A percentile compares a stretch with the other conserved stretches of the same genome.
Evolutionary conservation across 1,284 basidiomycete species (phyloP).

Genomic region (Mycena citricolor): DNA sequence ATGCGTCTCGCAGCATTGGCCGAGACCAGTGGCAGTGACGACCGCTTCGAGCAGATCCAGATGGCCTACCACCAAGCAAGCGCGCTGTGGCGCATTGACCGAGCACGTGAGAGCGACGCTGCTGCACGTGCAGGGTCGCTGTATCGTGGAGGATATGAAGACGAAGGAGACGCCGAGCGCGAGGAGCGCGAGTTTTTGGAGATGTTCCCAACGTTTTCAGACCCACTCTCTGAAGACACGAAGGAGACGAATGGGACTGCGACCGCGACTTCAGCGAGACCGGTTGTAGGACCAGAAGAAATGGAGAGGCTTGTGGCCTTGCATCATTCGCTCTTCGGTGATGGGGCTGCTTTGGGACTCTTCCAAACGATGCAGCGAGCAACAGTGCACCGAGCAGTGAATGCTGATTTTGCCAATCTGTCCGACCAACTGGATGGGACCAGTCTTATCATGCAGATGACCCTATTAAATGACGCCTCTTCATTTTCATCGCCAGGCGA

Average conservation of each 20-base stretch:
- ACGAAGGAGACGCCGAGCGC: conserved; percentile 67
- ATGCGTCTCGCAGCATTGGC: conserved; percentile 53
- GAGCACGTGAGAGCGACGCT: conserved; percentile 65
- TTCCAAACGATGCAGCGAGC: too few species aligned
- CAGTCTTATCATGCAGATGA: conserved; percentile 50
- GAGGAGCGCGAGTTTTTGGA: conserved; percentile 82
- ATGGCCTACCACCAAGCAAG: conserved; percentile 71
- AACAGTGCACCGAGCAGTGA: too few species aligned
- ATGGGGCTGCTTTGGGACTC: background rate
- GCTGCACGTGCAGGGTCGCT: conserved; percentile 72
- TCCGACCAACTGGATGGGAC: conserved; percentile 47
- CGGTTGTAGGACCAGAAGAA: conserved; percentile 29
- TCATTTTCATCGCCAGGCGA: conserved; percentile 22
- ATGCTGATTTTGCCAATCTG: conserved; percentile 31
- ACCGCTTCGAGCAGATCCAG: conserved; percentile 40
- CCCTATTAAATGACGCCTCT: too few species aligned
- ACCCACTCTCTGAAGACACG: conserved; percentile 44
- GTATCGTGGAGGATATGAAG: conserved; percentile 72
- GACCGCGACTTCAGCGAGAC: background rate
- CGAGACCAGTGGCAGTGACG: conserved; percentile 28
- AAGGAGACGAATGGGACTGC: conserved; percentile 10
- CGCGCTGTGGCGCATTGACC: conserved; percentile 83
- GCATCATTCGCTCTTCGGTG: conserved; percentile 37
- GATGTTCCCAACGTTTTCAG: conserved; percentile 84
- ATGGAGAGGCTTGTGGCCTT: conserved; percentile 36